A percentile compares a stretch with the other conserved stretches of the same genome.
Evolutionary conservation across 192 early-diverging fungal genomes (phyloP).

Genomic region (Phlyctochytrium bullatum): DNA sequence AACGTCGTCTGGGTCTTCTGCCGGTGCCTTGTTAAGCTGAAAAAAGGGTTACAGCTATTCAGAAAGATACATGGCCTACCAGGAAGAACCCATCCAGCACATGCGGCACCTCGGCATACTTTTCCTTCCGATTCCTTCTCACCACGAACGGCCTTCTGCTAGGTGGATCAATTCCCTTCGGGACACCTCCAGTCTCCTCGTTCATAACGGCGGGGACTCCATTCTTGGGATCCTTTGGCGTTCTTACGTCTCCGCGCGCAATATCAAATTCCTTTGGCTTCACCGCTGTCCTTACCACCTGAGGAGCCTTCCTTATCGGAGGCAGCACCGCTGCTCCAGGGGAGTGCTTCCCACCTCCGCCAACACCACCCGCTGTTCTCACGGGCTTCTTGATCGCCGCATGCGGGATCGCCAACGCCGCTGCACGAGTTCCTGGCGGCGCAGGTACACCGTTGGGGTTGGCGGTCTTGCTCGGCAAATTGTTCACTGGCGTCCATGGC

Average conservation of each 20-base stretch:
- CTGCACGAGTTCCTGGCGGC: no score
- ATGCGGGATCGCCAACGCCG: no score
- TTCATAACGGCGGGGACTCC: neutral
- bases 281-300: neutral
- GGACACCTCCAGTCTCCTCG: neutral
- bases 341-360: no score
- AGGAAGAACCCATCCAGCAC: neutral
- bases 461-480: no score
- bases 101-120: neutral
- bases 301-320: neutral
- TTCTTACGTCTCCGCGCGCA: neutral
- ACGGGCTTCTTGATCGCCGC: no score
- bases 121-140: neutral
- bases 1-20: slow-evolving; percentile 47
- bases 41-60: no score
- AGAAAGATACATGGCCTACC: no score
- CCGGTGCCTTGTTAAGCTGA: slow-evolving; percentile 39
- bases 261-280: slow-evolving; percentile 3
- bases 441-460: no score
- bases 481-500: no score
- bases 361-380: no score
- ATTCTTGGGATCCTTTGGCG: neutral
- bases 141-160: neutral
- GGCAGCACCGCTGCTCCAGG: no score
- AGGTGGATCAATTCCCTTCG: neutral